Evolutionary conservation across 2,329 filamentous ascomycete genomes (phyloP).

Genomic region (Talaromyces islandicus): DNA sequence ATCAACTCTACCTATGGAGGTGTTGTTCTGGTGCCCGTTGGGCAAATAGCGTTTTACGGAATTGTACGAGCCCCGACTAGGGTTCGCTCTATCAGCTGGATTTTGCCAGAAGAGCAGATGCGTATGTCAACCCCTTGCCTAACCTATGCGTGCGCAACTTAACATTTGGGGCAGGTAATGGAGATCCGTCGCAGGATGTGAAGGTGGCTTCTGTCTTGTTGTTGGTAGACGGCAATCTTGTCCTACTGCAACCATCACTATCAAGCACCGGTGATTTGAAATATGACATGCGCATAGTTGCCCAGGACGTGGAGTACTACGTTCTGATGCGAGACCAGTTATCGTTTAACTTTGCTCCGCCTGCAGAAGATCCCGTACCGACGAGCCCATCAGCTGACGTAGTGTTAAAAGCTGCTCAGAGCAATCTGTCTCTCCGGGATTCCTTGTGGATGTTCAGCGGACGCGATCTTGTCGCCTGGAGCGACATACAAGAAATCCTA

Average conservation of each 20-base stretch:
- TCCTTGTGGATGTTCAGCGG: constrained; percentile 96
- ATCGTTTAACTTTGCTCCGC: constrained; percentile 42
- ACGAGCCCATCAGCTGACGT: constrained; percentile 44
- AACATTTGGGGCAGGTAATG: constrained; percentile 51
- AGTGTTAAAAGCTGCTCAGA: constrained; percentile 39
- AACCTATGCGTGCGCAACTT: constrained; percentile 10
- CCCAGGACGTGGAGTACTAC: constrained; percentile 94
- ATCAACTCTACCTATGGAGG: constrained; percentile 67
- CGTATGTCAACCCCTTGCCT: constrained; percentile 38
- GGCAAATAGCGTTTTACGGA: constrained; percentile 94
- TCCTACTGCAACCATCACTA: constrained; percentile 79
- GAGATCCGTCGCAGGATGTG: constrained; percentile 93
- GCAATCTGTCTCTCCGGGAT: constrained; percentile 61
- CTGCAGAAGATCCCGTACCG: constrained; percentile 43
- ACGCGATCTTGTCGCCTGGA: constrained; percentile 77
- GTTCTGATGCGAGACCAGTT: constrained; percentile 83
- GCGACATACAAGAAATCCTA: constrained; percentile 78
- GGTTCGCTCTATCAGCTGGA: constrained; percentile 91
- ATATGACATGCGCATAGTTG: constrained; percentile 96
- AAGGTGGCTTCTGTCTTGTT: constrained; percentile 89
- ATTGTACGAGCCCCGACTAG: constrained; percentile 90
- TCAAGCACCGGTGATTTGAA: constrained; percentile 80
- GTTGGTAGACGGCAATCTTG: constrained; percentile 94
- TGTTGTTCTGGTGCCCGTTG: constrained; percentile 81
- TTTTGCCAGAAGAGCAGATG: constrained; percentile 84